Evolutionary conservation across 345 rosid genomes (phyloP).

Genomic region (Toxicodendron radicans): DNA sequence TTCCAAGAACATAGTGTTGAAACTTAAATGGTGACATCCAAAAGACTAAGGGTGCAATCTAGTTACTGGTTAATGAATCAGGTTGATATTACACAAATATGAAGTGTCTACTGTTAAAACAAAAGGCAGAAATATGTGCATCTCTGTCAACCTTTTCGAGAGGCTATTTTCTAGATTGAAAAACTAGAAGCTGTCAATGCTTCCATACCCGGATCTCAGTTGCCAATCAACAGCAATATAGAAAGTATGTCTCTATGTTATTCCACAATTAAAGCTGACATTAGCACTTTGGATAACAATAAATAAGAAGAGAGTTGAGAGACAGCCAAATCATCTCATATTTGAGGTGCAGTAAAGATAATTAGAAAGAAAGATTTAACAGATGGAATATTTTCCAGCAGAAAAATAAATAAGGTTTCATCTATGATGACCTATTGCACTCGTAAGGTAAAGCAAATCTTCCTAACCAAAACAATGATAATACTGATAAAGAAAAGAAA

Average conservation of each 20-base stretch:
- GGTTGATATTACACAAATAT: too few species aligned
- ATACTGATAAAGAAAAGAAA: not conserved
- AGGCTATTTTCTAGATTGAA: not conserved
- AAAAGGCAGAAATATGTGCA: too few species aligned
- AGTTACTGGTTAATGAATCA: too few species aligned
- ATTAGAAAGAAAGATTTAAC: not conserved
- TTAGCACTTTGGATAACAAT: not conserved
- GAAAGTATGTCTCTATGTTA: constrained; percentile 3
- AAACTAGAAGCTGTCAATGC: constrained; percentile 14
- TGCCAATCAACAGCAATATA: constrained; percentile 6
- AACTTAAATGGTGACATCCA: not conserved
- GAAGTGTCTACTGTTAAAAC: too few species aligned
- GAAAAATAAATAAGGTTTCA: not conserved
- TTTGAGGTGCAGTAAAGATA: not conserved
- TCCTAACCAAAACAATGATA: not conserved
- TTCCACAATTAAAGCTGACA: not conserved
- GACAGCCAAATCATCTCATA: not conserved
- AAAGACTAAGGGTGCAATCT: too few species aligned
- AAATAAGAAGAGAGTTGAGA: not conserved
- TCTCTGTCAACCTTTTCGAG: not conserved
- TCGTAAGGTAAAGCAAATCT: not conserved
- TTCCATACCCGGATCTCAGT: constrained; percentile 3
- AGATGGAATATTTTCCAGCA: not conserved
- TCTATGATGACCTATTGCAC: not conserved
- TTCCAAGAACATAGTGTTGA: not conserved